Conservation (phyloP, 1,284 basidiomycete genomes). For the Chondrostereum purpureum region DNA sequence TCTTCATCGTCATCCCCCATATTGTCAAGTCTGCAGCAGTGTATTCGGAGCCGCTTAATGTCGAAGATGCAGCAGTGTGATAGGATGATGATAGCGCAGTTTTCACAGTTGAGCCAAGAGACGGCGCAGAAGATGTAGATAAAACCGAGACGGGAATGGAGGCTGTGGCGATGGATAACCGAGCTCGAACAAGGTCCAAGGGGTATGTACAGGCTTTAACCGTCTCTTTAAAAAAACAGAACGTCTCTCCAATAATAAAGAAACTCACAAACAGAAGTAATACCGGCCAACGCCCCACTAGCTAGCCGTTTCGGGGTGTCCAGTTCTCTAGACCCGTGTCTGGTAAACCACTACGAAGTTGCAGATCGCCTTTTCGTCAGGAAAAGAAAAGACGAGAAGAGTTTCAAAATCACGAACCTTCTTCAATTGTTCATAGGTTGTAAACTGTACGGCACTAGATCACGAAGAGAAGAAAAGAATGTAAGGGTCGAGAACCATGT, state of each 20-base stretch:
- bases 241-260: constrained; percentile 8
- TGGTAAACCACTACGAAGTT: constrained; percentile 66
- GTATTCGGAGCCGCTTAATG: constrained; percentile 28
- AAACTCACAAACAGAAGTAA: constrained; percentile 77
- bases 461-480: constrained; percentile 3
- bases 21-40: constrained; percentile 64
- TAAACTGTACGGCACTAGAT: constrained; percentile 85
- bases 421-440: constrained; percentile 86
- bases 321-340: constrained; percentile 61
- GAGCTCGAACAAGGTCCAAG: constrained; percentile 86
- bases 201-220: constrained; percentile 81
- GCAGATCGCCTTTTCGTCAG: too few relatives aligned
- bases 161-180: constrained; percentile 87
- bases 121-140: constrained; percentile 15
- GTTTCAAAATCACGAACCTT: constrained; percentile 38
- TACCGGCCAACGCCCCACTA: constrained; percentile 85
- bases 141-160: constrained; percentile 40
- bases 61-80: constrained; percentile 41
- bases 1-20: constrained; percentile 83
- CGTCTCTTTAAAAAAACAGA: constrained; percentile 8
- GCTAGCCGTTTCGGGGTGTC: constrained; percentile 79
- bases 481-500: background rate
- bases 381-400: constrained; percentile 7
- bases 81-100: constrained; percentile 42
- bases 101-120: constrained; percentile 20